phyloP scores from a whole-genome alignment of 2,329 filamentous ascomycete species.

The Helicocarpus griseus region DNA sequence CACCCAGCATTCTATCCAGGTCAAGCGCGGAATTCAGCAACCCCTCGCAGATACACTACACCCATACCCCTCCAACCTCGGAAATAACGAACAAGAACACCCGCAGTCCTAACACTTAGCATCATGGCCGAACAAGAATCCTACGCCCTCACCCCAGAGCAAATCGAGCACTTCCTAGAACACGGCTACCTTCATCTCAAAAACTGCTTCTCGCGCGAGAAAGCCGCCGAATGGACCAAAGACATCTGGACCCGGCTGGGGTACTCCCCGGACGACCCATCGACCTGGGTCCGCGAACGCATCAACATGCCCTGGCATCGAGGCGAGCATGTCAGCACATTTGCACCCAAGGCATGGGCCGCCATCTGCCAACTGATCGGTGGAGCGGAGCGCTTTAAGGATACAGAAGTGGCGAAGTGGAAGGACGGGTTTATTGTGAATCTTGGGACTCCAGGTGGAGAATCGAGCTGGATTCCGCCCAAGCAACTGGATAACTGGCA shows the following conservation, averaged over 20 bases:
- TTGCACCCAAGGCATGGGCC: slow-evolving; percentile 57
- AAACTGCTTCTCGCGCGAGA: slow-evolving; percentile 42
- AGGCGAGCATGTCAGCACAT: slow-evolving; percentile 43
- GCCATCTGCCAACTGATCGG: slow-evolving; percentile 59
- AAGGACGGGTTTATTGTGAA: slow-evolving; percentile 61
- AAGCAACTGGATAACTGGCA: slow-evolving; percentile 53
- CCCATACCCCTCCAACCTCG: no score
- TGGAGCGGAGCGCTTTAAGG: slow-evolving; percentile 46
- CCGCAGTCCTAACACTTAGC: not conserved
- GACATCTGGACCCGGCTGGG: slow-evolving; percentile 56
- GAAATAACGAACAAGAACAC: not conserved
- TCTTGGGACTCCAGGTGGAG: slow-evolving; percentile 49
- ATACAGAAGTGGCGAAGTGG: slow-evolving; percentile 44
- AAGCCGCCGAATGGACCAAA: slow-evolving; percentile 39
- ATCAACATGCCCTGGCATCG: slow-evolving; percentile 56
- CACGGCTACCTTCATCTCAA: slow-evolving; percentile 48
- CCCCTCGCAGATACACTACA: no score
- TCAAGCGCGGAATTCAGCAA: no score
- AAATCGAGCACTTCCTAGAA: slow-evolving; percentile 45
- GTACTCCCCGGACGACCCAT: slow-evolving; percentile 53
- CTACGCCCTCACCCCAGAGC: slow-evolving; percentile 30
- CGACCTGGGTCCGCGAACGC: slow-evolving; percentile 54
- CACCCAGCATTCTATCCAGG: no score
- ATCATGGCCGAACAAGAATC: not conserved
- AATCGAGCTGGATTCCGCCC: slow-evolving; percentile 41